A percentile compares a stretch with the other conserved stretches of the same genome.
These are phyloP conservation scores for Cichorium intybus DNA, from an alignment of 140 eudicot genomes.

Conservation along the genomic window DNA sequence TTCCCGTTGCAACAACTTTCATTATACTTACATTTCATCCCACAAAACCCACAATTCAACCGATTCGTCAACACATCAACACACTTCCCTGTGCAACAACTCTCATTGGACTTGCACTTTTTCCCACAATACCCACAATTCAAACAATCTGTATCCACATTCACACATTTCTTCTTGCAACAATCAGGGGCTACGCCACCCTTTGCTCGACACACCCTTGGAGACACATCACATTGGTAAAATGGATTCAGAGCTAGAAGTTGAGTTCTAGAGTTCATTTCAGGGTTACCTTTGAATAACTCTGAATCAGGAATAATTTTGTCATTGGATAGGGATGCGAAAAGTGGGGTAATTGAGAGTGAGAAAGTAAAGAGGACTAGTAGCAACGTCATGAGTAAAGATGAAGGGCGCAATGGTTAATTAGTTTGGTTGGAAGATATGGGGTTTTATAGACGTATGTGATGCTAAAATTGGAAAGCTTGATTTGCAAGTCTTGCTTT, in stretches of 20 bases:
- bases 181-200: conserved; percentile 51
- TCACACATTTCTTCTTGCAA: conserved; percentile 59
- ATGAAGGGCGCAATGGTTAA: neutral
- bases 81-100: conserved; percentile 55
- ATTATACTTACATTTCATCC: conserved; percentile 46
- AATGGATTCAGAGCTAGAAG: conserved; percentile 31
- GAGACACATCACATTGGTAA: conserved; percentile 43
- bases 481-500: conserved; percentile 31
- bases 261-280: conserved; percentile 17
- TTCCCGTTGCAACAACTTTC: conserved; percentile 58
- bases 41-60: conserved; percentile 54
- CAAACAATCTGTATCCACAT: conserved; percentile 37
- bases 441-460: conserved; percentile 24
- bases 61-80: conserved; percentile 41
- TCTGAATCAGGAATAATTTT: conserved; percentile 3
- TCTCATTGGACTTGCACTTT: conserved; percentile 44
- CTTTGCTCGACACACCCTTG: conserved; percentile 44
- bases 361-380: conserved; percentile 8
- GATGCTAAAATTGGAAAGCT: conserved; percentile 25
- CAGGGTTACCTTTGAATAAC: conserved; percentile 4
- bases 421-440: neutral
- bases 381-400: conserved; percentile 28
- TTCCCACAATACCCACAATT: conserved; percentile 62
- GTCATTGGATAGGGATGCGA: conserved; percentile 1
- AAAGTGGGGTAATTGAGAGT: conserved; percentile 13